Base-by-base conservation (phyloP, 75 land plant genomes). In the Cunninghamia lanceolata region DNA sequence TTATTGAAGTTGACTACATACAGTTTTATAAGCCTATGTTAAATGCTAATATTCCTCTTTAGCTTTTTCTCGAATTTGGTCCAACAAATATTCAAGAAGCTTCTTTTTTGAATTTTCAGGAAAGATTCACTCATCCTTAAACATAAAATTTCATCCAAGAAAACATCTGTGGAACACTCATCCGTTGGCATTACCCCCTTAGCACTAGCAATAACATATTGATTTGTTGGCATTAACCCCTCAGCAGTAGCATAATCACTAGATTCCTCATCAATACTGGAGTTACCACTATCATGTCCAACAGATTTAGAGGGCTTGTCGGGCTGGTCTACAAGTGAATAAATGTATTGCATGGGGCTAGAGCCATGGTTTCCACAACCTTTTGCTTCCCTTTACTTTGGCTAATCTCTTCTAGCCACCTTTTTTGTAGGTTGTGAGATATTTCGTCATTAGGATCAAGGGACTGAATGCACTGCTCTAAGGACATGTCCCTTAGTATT, bases 101-200 rank as follows among this genome's bases (percentile, higher is more conserved):
- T 6, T 71, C 35, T 9, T 5, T 28, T 35, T 71, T 30, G 74
- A 71, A 30, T 9, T 71, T 71, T 71, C n/a, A 21, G 63, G 86
- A 47, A 77, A 88, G 30, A 86, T 47, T 66, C 86, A 45, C 17
- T 85, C 56, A 45, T 88, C 89, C 7, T 28, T 3, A 25, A 3
- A 35, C 52, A 82, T 21, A 88, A 77, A 0, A 88, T 40, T 21
- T 88, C 87, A 40, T 86, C 86, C 36, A 85, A 14, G 2, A 74
- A 85, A 30, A 85, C 87, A 76, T 88, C 89, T 39, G 28, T 1
- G 45, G 32, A 39, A 76, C 7, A 11, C 9, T 71, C 74, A 30
- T 30, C 34, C 2, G 74, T 1, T 7, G 9, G 14, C 28, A 34
- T 9, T 28, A n/a, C 3, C 13, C 74, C 34, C 30, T 70, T 0